Conservation (phyloP, 257 asterid species). For the Pogostemon cablin region DNA sequence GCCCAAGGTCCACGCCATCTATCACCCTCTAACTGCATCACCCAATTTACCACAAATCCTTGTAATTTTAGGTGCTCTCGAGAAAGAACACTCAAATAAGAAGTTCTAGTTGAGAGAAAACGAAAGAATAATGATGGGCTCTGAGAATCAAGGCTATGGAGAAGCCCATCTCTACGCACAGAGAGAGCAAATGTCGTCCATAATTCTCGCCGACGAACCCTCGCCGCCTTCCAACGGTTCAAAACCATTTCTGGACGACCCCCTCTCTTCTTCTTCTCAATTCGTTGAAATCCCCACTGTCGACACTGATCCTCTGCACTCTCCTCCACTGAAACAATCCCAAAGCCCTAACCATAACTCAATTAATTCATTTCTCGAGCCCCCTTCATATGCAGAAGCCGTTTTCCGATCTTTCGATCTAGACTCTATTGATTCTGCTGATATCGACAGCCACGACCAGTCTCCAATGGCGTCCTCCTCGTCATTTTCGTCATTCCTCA, state of each 20-base stretch:
- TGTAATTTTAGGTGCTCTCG: not conserved
- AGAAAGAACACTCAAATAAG: not conserved
- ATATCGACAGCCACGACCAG: slow-evolving; percentile 53
- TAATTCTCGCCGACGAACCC: slow-evolving; percentile 54
- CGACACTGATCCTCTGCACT: slow-evolving; percentile 39
- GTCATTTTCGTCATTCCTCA: slow-evolving; percentile 47
- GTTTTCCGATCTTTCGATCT: slow-evolving; percentile 82
- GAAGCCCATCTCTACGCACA: slow-evolving; percentile 55
- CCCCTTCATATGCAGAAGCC: slow-evolving; percentile 99
- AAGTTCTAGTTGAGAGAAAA: slow-evolving; percentile 23
- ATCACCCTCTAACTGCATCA: slow-evolving; percentile 2
- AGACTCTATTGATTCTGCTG: slow-evolving; percentile 46
- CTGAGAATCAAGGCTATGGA: slow-evolving; percentile 60
- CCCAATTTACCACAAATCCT: slow-evolving; percentile 12
- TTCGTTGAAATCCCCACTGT: slow-evolving; percentile 64
- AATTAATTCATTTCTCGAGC: slow-evolving; percentile 79
- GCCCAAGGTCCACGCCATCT: slow-evolving; percentile 15
- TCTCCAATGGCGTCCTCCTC: slow-evolving; percentile 47
- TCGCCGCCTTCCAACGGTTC: slow-evolving; percentile 47
- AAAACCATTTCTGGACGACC: slow-evolving; percentile 45
- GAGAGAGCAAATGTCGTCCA: slow-evolving; percentile 64
- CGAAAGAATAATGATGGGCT: slow-evolving; percentile 61
- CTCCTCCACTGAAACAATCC: slow-evolving; percentile 45
- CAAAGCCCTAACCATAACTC: slow-evolving; percentile 53
- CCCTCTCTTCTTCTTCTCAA: slow-evolving; percentile 55